Conservation (phyloP, 306 rosid genomes). For the Cicer yamashitae region DNA sequence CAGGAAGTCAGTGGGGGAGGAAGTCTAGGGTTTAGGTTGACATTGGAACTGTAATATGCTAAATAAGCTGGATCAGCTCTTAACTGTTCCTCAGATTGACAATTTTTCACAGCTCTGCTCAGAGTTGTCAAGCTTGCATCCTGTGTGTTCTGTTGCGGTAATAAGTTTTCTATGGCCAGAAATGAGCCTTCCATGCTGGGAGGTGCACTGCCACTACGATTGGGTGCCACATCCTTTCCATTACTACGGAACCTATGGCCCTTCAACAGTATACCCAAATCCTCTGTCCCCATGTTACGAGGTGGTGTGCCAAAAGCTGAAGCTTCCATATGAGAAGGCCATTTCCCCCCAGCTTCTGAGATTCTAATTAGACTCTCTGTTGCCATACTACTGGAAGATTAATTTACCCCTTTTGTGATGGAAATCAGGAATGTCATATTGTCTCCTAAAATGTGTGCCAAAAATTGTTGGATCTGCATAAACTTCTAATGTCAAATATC, state of each 20-base stretch:
- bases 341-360: slow-evolving; percentile 73
- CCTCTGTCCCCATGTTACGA: slow-evolving; percentile 62
- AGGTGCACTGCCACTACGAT: slow-evolving; percentile 85
- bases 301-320: slow-evolving; percentile 54
- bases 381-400: slow-evolving; percentile 57
- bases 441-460: slow-evolving; percentile 39
- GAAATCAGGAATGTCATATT: slow-evolving; percentile 39
- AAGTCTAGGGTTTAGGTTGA: slow-evolving; percentile 73
- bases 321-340: slow-evolving; percentile 67
- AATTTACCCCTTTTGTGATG: slow-evolving; percentile 36
- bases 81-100: slow-evolving; percentile 59
- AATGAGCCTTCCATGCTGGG: slow-evolving; percentile 82
- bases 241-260: slow-evolving; percentile 57
- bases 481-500: slow-evolving; percentile 1
- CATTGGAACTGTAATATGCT: slow-evolving; percentile 59
- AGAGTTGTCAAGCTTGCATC: slow-evolving; percentile 55
- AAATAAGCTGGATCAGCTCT: slow-evolving; percentile 61
- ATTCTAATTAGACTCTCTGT: slow-evolving; percentile 80
- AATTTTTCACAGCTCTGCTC: slow-evolving; percentile 54
- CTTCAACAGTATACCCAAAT: slow-evolving; percentile 63
- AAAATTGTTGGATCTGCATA: slow-evolving; percentile 34
- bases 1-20: slow-evolving; percentile 68
- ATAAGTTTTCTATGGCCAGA: slow-evolving; percentile 57
- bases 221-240: slow-evolving; percentile 61
- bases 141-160: slow-evolving; percentile 52